These are phyloP conservation scores for Lentinula raphanica DNA, from an alignment of 768 basidiomycete genomes.

Conservation along the genomic window DNA sequence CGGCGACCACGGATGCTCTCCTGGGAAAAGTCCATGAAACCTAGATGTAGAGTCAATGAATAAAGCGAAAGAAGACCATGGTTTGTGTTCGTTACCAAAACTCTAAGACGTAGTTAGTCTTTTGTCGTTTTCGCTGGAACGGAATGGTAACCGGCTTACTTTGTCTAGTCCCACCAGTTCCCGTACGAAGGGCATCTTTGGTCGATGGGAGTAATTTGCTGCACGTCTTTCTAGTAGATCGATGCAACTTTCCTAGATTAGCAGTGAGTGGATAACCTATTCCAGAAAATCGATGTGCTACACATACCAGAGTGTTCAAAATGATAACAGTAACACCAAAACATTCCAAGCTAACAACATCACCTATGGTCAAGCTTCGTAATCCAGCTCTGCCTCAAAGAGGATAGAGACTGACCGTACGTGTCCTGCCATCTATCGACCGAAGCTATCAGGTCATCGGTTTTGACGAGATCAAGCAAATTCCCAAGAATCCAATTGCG, in stretches of 20 bases:
- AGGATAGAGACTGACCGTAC: background rate
- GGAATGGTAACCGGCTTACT: background rate
- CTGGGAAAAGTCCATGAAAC: background rate
- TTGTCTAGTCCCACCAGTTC: background rate
- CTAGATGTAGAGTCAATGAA: background rate
- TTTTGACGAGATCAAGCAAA: background rate
- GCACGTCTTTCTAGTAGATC: background rate
- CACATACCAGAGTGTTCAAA: background rate
- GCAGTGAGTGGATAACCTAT: background rate
- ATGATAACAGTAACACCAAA: background rate
- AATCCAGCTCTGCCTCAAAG: background rate
- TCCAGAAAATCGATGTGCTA: background rate
- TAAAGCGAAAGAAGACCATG: background rate
- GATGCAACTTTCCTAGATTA: background rate
- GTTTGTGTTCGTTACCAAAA: background rate
- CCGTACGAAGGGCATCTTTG: background rate
- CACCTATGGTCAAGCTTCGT: background rate
- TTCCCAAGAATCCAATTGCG: background rate
- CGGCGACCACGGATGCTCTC: background rate
- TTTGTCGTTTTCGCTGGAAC: background rate
- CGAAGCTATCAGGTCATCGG: background rate
- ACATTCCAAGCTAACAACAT: background rate
- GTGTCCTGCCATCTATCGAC: background rate
- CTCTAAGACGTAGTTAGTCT: background rate
- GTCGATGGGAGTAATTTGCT: background rate